Evolutionary conservation across 306 rosid genomes (phyloP).

Genomic region (Cicer judaicum): DNA sequence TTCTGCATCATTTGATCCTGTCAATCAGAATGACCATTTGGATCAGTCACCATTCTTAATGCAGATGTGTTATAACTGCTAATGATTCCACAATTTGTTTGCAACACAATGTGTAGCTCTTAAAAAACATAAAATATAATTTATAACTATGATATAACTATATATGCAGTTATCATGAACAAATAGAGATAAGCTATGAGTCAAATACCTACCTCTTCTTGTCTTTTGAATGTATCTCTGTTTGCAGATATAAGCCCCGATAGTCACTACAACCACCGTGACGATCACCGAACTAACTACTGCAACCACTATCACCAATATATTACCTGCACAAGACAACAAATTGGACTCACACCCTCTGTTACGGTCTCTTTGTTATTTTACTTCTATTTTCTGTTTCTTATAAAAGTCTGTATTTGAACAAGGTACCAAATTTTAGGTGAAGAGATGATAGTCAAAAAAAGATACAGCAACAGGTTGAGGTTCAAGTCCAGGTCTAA

Average conservation of each 20-base stretch:
- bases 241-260: slow-evolving; percentile 75
- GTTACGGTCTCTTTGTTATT: no score
- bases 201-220: slow-evolving; percentile 84
- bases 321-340: slow-evolving; percentile 60
- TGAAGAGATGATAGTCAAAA: no score
- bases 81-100: slow-evolving; percentile 6
- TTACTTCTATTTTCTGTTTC: no score
- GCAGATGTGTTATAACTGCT: no score
- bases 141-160: no score
- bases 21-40: no score
- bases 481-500: no score
- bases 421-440: no score
- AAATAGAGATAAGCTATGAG: slow-evolving; percentile 6
- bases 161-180: not conserved
- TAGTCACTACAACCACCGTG: slow-evolving; percentile 51
- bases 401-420: no score
- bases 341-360: not conserved
- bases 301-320: slow-evolving; percentile 57
- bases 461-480: no score
- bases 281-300: slow-evolving; percentile 73
- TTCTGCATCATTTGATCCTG: no score
- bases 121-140: not conserved
- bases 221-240: slow-evolving; percentile 77
- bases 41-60: no score
- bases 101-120: not conserved